These are phyloP conservation scores for Platismatia glauca DNA, from an alignment of 495 filamentous ascomycete species.

Conservation along the genomic window DNA sequence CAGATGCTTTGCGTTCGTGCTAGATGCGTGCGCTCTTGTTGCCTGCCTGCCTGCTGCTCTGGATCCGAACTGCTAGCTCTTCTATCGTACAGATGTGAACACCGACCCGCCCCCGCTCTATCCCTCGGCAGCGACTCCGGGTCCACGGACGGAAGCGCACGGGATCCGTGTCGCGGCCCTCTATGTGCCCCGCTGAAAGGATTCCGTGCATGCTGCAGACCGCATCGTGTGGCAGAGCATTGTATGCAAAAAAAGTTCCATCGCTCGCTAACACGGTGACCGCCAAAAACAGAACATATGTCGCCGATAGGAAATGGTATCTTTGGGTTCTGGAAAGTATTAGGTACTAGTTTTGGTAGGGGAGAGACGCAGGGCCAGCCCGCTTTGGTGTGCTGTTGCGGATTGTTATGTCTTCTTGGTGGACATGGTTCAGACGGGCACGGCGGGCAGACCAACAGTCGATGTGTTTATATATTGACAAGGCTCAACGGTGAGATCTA, in stretches of 20 bases:
- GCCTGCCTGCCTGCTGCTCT: not conserved
- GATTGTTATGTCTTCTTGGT: not conserved
- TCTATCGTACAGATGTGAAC: not conserved
- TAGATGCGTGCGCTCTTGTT: not conserved
- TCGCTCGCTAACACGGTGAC: conserved; percentile 9
- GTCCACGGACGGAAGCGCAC: not conserved
- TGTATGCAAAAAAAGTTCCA: conserved; percentile 8
- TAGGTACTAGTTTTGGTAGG: not conserved
- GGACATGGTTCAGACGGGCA: not conserved
- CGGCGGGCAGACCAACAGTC: not conserved
- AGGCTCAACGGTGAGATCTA: not conserved
- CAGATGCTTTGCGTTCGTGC: not conserved
- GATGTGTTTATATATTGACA: not conserved
- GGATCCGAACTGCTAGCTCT: not conserved
- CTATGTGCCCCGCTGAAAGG: not conserved
- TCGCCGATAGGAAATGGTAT: conserved; percentile 13
- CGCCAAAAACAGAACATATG: conserved; percentile 3
- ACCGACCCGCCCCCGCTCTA: not conserved
- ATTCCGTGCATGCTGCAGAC: not conserved
- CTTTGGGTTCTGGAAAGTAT: not conserved
- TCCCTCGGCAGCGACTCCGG: not conserved
- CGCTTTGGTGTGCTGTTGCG: not conserved
- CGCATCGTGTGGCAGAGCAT: not conserved
- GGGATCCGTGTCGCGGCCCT: not conserved
- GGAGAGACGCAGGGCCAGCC: not conserved